A percentile compares a stretch with the other conserved stretches of the same genome.
Conservation (phyloP, 192 early-diverging fungal species). For the Phlyctochytrium bullatum region DNA sequence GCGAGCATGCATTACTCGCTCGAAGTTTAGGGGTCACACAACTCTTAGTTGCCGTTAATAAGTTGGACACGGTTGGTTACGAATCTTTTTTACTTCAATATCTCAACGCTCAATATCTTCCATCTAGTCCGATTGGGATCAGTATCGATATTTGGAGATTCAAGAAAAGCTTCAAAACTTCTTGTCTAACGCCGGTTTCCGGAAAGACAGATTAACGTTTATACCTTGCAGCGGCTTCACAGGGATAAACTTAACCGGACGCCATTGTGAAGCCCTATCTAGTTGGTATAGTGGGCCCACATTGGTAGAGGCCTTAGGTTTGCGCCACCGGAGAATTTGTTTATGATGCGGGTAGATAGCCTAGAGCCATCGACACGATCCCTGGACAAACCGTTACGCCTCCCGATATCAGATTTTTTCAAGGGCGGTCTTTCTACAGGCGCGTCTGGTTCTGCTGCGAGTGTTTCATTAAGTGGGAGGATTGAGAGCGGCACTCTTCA, state of each 20-base stretch:
- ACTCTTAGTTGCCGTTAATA: conserved; percentile 92
- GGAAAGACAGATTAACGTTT: conserved; percentile 68
- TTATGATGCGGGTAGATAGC: conserved; percentile 53
- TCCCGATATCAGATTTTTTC: conserved; percentile 87
- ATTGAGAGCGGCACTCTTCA: conserved; percentile 88
- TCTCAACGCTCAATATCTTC: too few species aligned
- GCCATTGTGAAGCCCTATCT: conserved; percentile 40
- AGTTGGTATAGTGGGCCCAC: conserved; percentile 82
- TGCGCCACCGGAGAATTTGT: not conserved
- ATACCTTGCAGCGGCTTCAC: conserved; percentile 91
- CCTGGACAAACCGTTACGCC: conserved; percentile 78
- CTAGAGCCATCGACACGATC: conserved; percentile 73
- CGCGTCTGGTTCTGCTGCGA: conserved; percentile 45
- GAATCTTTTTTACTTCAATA: not conserved
- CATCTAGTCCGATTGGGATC: conserved; percentile 73
- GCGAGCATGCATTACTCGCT: conserved; percentile 92
- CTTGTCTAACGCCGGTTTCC: conserved; percentile 77
- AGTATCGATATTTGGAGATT: conserved; percentile 80
- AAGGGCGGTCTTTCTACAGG: conserved; percentile 73
- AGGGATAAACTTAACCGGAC: conserved; percentile 77
- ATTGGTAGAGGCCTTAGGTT: conserved; percentile 70
- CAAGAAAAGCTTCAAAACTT: conserved; percentile 63
- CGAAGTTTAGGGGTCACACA: conserved; percentile 90
- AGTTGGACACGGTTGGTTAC: conserved; percentile 76
- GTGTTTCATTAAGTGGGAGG: conserved; percentile 78